phyloP scores from a whole-genome alignment of 1,284 basidiomycete genomes.

The Cutaneotrichosporon sp. region DNA sequence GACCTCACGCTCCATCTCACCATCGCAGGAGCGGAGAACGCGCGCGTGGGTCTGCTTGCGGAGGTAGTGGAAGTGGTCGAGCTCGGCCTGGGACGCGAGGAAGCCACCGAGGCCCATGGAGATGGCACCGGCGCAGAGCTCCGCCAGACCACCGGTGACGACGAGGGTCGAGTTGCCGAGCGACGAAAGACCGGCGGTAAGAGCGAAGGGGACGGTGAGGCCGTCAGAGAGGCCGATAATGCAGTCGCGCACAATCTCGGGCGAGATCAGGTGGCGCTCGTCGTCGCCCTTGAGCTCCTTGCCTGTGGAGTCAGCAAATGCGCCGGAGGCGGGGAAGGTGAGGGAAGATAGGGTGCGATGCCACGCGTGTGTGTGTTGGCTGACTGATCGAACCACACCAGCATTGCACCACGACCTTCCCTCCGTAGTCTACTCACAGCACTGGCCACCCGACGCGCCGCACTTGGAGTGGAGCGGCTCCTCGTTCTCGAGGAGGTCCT shows the following conservation, averaged over 20 bases:
- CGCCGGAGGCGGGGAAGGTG: not conserved
- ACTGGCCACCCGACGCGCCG: slow-evolving; percentile 40
- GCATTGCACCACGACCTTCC: not conserved
- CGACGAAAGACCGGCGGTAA: slow-evolving; percentile 80
- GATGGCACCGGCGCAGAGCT: slow-evolving; percentile 92
- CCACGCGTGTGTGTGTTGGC: not conserved
- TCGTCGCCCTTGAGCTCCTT: slow-evolving; percentile 55
- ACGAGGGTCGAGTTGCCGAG: slow-evolving; percentile 85
- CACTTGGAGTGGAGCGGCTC: slow-evolving; percentile 49
- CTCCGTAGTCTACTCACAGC: slow-evolving; percentile 33
- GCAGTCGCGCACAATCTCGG: slow-evolving; percentile 60
- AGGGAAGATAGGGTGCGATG: not conserved
- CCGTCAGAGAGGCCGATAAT: slow-evolving; percentile 95
- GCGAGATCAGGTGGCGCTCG: slow-evolving; percentile 53
- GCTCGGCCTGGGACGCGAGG: slow-evolving; percentile 92
- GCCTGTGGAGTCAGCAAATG: slow-evolving; percentile 32
- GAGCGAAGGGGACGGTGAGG: slow-evolving; percentile 89
- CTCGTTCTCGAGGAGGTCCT: slow-evolving; percentile 36
- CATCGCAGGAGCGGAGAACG: slow-evolving; percentile 80
- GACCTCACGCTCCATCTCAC: slow-evolving; percentile 95
- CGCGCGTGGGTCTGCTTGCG: slow-evolving; percentile 73
- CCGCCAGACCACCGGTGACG: slow-evolving; percentile 86
- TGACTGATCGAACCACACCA: not conserved
- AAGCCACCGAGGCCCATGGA: slow-evolving; percentile 96
- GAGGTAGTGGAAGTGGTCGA: slow-evolving; percentile 88